Conservation (phyloP, 176 grass and related monocot species). For the barley (Hordeum vulgare) region MorexV3_pseudomolecules_assembly NC_058524.1:49190476-49190975, state of each 20-base stretch:
- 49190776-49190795: slow-evolving; percentile 9
- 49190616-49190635: no score
- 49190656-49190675: no score
- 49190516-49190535: background rate
- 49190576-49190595: background rate
- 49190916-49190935: slow-evolving; percentile 1
- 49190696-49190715: no score
- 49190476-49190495: background rate
- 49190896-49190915: slow-evolving; percentile 37
- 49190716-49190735: background rate
- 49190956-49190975: slow-evolving; percentile 28
- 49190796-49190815: background rate
- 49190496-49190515: background rate
- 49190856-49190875: slow-evolving; percentile 53
- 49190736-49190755: background rate
- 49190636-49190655: no score
- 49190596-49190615: no score
- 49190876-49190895: slow-evolving; percentile 51
- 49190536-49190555: background rate
- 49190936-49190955: background rate
- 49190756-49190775: background rate
- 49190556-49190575: background rate
- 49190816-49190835: slow-evolving; percentile 32
- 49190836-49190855: slow-evolving; percentile 47
- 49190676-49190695: no score